phyloP scores from a whole-genome alignment of 2,329 filamentous ascomycete genomes.

The Colletotrichum sp. region DNA sequence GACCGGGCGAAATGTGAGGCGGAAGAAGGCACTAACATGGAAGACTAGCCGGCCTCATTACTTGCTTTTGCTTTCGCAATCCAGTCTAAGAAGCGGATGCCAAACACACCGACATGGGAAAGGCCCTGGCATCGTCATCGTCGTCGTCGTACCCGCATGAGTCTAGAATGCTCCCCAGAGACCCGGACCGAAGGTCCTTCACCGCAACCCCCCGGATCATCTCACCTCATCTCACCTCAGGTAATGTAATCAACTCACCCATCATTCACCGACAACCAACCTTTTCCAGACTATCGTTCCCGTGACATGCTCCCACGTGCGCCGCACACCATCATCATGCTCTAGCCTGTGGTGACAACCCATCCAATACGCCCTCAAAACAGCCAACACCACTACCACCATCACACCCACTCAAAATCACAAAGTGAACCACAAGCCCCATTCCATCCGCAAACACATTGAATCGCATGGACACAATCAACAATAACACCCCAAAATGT shows the following conservation, averaged over 20 bases:
- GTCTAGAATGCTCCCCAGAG: not conserved
- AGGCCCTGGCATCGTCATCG: not conserved
- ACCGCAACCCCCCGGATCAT: not conserved
- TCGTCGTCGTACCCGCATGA: not conserved
- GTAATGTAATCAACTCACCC: not conserved
- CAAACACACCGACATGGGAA: not conserved
- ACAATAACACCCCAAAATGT: not conserved
- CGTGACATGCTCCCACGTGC: conserved; percentile 12
- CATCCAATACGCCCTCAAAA: not conserved
- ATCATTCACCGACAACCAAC: not conserved
- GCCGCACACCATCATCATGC: not conserved
- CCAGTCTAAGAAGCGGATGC: not conserved
- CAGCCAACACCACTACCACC: not conserved
- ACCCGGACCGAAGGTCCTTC: not conserved
- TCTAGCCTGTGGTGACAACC: not conserved
- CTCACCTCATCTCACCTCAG: not conserved
- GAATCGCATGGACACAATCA: not conserved
- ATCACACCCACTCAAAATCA: not conserved
- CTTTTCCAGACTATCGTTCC: not conserved
- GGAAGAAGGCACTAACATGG: not conserved
- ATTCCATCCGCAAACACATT: not conserved
- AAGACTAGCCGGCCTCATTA: not conserved
- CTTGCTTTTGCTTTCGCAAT: not conserved
- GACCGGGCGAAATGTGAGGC: not conserved
- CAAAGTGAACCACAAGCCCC: not conserved